Evolutionary conservation across 2,329 filamentous ascomycete species (phyloP).

Genomic region (Dendryphion nanum): DNA sequence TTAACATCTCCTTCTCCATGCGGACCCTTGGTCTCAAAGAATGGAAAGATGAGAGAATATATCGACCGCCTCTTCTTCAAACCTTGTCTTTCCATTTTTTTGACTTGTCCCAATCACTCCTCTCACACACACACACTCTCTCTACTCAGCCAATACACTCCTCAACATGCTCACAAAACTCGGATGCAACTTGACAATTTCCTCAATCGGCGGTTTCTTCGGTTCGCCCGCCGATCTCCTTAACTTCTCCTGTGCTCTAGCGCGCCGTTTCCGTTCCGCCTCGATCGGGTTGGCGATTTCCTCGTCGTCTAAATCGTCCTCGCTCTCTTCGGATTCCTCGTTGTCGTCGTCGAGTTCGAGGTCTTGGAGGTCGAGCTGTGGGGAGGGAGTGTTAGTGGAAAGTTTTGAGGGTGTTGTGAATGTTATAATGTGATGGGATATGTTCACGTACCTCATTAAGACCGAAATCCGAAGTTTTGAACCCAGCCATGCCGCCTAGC

Average conservation of each 20-base stretch:
- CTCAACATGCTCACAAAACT: conserved; percentile 81
- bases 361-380: conserved; percentile 72
- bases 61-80: too few species aligned
- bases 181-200: conserved; percentile 76
- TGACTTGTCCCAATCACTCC: too few species aligned
- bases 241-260: conserved; percentile 76
- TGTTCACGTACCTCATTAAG: conserved; percentile 64
- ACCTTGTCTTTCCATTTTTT: too few species aligned
- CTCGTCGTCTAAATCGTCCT: conserved; percentile 53
- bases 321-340: conserved; percentile 58
- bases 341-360: conserved; percentile 74
- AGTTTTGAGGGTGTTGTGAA: conserved; percentile 1
- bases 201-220: conserved; percentile 72
- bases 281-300: conserved; percentile 85
- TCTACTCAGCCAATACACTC: conserved; percentile 64
- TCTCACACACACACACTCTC: too few species aligned
- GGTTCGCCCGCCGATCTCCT: conserved; percentile 81
- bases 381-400: conserved; percentile 5
- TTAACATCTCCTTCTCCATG: too few species aligned
- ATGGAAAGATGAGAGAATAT: too few species aligned
- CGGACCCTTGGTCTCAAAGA: too few species aligned
- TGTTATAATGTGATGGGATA: too few species aligned
- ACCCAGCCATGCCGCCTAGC: conserved; percentile 46
- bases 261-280: conserved; percentile 75
- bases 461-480: conserved; percentile 85